Percentiles rank a stretch among this genome's conserved stretches.
Conservation (phyloP, 2,329 filamentous ascomycete species). For the Decorospora gaudefroyi region DNA sequence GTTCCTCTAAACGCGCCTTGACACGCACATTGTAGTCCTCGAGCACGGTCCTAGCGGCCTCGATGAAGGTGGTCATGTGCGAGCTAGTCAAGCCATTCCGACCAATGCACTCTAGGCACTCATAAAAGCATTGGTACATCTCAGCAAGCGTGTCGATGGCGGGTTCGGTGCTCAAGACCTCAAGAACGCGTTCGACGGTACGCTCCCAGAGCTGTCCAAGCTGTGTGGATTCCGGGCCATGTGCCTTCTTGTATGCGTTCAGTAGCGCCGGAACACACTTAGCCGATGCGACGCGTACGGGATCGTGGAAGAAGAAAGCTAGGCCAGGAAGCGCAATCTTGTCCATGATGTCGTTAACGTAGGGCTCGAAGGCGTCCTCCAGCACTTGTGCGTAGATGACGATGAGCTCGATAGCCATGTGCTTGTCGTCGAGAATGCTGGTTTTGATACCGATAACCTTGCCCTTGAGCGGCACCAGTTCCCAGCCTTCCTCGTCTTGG, state of each 20-base stretch:
- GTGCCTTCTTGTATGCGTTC: constrained; percentile 90
- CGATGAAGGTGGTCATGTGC: constrained; percentile 87
- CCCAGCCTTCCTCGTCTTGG: constrained; percentile 95
- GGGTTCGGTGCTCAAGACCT: constrained; percentile 90
- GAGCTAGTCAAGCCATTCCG: constrained; percentile 76
- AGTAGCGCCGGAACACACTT: constrained; percentile 93
- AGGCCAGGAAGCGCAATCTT: constrained; percentile 93
- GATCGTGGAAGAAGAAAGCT: constrained; percentile 99
- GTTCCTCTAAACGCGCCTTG: constrained; percentile 79
- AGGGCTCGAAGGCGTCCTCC: constrained; percentile 89
- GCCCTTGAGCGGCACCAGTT: constrained; percentile 92
- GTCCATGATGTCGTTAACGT: constrained; percentile 91
- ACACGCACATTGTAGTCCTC: constrained; percentile 93
- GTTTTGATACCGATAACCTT: constrained; percentile 99
- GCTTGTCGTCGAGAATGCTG: constrained; percentile 95
- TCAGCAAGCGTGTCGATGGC: constrained; percentile 95
- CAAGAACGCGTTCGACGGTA: constrained; percentile 87
- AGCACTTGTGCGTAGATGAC: constrained; percentile 96
- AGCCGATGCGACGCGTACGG: constrained; percentile 90
- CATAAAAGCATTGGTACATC: constrained; percentile 99
- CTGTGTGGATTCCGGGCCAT: constrained; percentile 77
- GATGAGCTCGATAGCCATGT: constrained; percentile 98
- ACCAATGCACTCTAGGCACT: constrained; percentile 92
- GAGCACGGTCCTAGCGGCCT: constrained; percentile 80
- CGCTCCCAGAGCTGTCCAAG: constrained; percentile 81